Evolutionary conservation across 106 monocot species (phyloP).

Genomic region (Triglochin maritima): DNA sequence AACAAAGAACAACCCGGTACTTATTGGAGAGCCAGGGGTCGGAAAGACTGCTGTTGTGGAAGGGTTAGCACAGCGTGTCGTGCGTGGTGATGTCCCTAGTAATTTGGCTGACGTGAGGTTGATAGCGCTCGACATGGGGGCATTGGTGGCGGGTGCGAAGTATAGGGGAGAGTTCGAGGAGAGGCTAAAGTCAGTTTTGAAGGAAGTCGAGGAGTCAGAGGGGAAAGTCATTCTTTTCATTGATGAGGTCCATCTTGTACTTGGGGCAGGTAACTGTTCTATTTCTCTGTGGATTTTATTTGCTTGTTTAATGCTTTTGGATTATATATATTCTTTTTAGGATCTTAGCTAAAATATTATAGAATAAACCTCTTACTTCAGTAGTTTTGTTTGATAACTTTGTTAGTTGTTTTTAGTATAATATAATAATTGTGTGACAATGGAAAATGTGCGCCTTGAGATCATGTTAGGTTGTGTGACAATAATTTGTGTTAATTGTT

Average conservation of each 20-base stretch:
- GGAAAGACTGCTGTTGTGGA: constrained; percentile 71
- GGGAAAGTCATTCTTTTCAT: constrained; percentile 72
- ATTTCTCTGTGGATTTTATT: background rate
- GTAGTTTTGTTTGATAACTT: no score
- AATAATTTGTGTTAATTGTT: no score
- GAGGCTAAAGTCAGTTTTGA: constrained; percentile 53
- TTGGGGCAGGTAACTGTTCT: constrained; percentile 29
- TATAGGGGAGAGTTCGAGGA: constrained; percentile 60
- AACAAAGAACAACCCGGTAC: constrained; percentile 64
- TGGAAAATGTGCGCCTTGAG: no score
- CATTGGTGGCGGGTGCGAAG: constrained; percentile 50
- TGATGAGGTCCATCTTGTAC: constrained; percentile 66
- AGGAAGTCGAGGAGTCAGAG: constrained; percentile 54
- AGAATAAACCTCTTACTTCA: no score
- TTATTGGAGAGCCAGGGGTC: constrained; percentile 73
- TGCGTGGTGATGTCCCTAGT: constrained; percentile 49
- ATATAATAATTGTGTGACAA: no score
- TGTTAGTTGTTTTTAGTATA: no score
- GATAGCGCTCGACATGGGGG: constrained; percentile 57
- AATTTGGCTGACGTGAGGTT: constrained; percentile 48
- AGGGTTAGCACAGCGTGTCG: constrained; percentile 59
- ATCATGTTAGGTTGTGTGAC: no score
- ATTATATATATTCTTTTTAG: no score
- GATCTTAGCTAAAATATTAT: no score
- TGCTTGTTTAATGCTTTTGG: no score